These are phyloP conservation scores for Hypoxylon lienhwacheense DNA, from an alignment of 495 filamentous ascomycete genomes.

Conservation along the genomic window DNA sequence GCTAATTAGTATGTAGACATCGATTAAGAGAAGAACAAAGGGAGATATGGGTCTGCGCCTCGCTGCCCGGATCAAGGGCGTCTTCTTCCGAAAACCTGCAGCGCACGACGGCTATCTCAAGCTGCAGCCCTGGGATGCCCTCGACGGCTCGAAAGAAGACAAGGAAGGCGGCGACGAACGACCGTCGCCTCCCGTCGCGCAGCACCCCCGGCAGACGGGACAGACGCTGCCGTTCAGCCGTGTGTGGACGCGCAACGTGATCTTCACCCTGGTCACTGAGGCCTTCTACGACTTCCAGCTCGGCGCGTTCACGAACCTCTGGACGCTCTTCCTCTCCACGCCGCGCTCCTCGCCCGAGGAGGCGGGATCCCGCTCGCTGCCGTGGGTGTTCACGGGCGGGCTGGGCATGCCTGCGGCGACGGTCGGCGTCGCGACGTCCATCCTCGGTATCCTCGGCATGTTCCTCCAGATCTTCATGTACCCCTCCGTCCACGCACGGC, in stretches of 20 bases:
- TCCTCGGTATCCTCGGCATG: conserved; percentile 76
- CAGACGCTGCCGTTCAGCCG: conserved; percentile 64
- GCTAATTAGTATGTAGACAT: conserved; percentile 43
- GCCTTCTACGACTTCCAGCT: conserved; percentile 75
- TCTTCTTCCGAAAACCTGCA: conserved; percentile 2
- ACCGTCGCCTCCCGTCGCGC: not conserved
- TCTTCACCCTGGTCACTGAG: conserved; percentile 64
- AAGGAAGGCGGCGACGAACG: conserved; percentile 16
- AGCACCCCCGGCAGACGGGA: conserved; percentile 13
- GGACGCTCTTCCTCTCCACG: conserved; percentile 81
- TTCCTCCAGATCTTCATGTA: conserved; percentile 77
- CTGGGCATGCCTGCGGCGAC: conserved; percentile 72
- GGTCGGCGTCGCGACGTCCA: conserved; percentile 76
- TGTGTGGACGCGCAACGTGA: conserved; percentile 80
- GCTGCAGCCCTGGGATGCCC: conserved; percentile 24
- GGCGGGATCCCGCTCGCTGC: conserved; percentile 42
- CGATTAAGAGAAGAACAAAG: conserved; percentile 42
- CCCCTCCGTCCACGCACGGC: conserved; percentile 63
- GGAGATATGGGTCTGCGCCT: conserved; percentile 47
- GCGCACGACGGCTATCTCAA: conserved; percentile 25
- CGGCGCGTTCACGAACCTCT: conserved; percentile 80
- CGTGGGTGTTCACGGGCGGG: conserved; percentile 78
- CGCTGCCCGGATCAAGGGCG: conserved; percentile 17
- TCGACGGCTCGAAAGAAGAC: conserved; percentile 12
- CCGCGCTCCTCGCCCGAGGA: conserved; percentile 62